Base-by-base conservation (phyloP, 2,329 filamentous ascomycete species). In the Ceratocystis eucalypticola region DNA sequence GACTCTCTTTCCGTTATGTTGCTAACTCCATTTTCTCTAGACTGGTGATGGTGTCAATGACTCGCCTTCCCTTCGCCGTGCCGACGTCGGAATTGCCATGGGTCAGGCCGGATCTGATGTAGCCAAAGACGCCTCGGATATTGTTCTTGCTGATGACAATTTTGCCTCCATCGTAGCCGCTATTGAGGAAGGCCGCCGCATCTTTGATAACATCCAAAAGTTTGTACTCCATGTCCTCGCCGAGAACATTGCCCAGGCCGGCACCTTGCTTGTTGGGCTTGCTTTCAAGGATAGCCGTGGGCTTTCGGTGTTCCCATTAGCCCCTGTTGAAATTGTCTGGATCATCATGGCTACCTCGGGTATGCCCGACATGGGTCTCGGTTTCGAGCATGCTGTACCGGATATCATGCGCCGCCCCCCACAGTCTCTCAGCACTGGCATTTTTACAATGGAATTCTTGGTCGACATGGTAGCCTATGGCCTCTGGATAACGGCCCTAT, bases 261-360 rank as follows among this genome's bases (percentile, higher is more conserved):
- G 82, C 65, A 86, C 85, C 0, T 77, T 91, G 7, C 82, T 91
- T 2, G 82, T 90, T 55, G 88, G 88, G 64, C 80, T 91, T 1
- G 84, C 79, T 0, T 90, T 91, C 77, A 89, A 89, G 75, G 88
- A 91, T 70, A 69, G 72, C 1, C 77, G 77, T 12, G 77, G 80
- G 0, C 77, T 88, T 15, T 90, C 87, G 0, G 87, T 90, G 3
- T 91, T 90, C 73, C 88, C 87, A 0, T 80, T 91, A 1, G 79
- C 86, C 0, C 88, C 88, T 0, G 85, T 91, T n/a, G 84, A 91
- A 70, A 89, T 91, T 69, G 79, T 91, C 61, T 91, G 88, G 88
- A 86, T 91, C 70, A 90, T 90, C 73, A 90, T 91, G 86, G 82
- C 89, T 64, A 91, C 88, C 0, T 88, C 85, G 59, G 85, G 84